Evolutionary conservation across 768 basidiomycete genomes (phyloP), one percentile per base, ranked within the genome.

Genomic region (Crassisporium funariophilum): DNA sequence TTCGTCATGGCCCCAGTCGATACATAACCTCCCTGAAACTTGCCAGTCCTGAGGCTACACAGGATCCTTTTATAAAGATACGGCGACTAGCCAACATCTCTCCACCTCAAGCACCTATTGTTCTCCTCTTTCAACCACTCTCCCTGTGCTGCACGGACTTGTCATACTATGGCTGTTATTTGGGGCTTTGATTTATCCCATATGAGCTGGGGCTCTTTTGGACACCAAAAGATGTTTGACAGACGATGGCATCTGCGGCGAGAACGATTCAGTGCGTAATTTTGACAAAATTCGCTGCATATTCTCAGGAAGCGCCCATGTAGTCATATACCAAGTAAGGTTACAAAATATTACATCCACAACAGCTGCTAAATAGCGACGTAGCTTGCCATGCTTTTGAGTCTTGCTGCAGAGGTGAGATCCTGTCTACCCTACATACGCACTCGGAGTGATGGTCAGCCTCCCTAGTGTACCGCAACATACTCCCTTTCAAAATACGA

Each of bases 401-500:
- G 63, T 25, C 50, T 70, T 1, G 68, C 62, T 1, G 68, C 68
- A 4, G 67, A 72, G 50, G 64, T 63, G n/a, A 16, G 53, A 21
- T 34, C 21, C 2, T n/a, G 1, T 17, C 16, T 27, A 9, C 21
- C 21, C 22, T 15, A 34, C 8, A 12, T 39, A 4, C 40, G 24
- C 31, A 17, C 5, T 23, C n/a, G n/a, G n/a, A n/a, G n/a, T n/a
- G n/a, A n/a, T n/a, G n/a, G 15, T 19, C 1, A n/a, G 11, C 41
- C 29, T 29, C 13, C 15, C 3, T 37, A 61, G 60, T 66, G 67
- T 39, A 62, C 61, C 2, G 69, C 70, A 4, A 69, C 67, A 6
- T 72, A 67, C 46, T 62, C 65, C 6, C 50, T 71, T 4, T 55
- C 60, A 19, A 72, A 72, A 46, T 70, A 72, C 52, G 52, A 66